Evolutionary conservation across 2,329 filamentous ascomycete species (phyloP).

Genomic region (Shiraia sp.): DNA sequence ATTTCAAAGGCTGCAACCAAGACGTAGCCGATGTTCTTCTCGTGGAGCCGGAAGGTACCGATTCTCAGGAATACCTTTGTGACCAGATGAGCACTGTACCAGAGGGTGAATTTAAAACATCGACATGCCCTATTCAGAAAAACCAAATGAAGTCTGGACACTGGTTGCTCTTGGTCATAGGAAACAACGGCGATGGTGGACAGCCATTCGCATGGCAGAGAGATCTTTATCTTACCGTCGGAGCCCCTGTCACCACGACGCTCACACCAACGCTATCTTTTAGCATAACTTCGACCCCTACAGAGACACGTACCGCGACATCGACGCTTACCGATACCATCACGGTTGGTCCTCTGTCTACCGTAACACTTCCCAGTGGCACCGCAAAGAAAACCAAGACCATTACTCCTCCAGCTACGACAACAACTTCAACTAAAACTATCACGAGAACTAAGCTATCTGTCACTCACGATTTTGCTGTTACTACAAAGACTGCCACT

Average conservation of each 20-base stretch:
- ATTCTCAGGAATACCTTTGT: slow-evolving; percentile 45
- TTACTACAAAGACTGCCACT: slow-evolving; percentile 41
- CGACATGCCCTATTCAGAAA: slow-evolving; percentile 50
- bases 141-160: slow-evolving; percentile 49
- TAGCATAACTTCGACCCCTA: slow-evolving; percentile 34
- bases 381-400: slow-evolving; percentile 40
- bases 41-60: slow-evolving; percentile 43
- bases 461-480: slow-evolving; percentile 28
- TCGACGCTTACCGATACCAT: slow-evolving; percentile 29
- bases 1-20: slow-evolving; percentile 50
- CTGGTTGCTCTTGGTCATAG: slow-evolving; percentile 50
- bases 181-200: slow-evolving; percentile 49
- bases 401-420: slow-evolving; percentile 33
- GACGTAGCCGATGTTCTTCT: slow-evolving; percentile 49
- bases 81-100: slow-evolving; percentile 47
- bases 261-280: slow-evolving; percentile 40
- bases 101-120: slow-evolving; percentile 43
- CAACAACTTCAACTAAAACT: slow-evolving; percentile 26
- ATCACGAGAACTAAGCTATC: slow-evolving; percentile 32
- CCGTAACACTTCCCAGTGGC: slow-evolving; percentile 35
- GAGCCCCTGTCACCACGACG: slow-evolving; percentile 36
- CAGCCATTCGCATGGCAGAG: slow-evolving; percentile 52
- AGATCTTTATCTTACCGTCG: slow-evolving; percentile 40
- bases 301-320: slow-evolving; percentile 23
- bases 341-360: slow-evolving; percentile 33